phyloP scores from a whole-genome alignment of 176 grass and related monocot species.

The Oryza officinalis region DNA sequence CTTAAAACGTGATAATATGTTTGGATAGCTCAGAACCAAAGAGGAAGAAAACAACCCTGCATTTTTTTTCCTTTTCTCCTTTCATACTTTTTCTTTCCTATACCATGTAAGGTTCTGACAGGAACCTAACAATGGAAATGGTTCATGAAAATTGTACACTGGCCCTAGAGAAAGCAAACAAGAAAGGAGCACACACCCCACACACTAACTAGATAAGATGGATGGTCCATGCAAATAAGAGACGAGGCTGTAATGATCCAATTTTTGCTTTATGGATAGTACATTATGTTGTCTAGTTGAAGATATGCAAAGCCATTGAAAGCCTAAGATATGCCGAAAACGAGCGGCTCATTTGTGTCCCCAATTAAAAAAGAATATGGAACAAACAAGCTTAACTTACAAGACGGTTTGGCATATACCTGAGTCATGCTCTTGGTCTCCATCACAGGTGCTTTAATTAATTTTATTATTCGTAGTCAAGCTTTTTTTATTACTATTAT shows the following conservation, averaged over 20 bases:
- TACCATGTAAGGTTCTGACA: conserved; percentile 27
- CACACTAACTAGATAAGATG: conserved; percentile 24
- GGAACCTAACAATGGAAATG: conserved; percentile 33
- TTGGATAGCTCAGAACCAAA: conserved; percentile 13
- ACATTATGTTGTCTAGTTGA: conserved; percentile 31
- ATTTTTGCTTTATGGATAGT: conserved; percentile 28
- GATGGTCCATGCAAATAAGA: conserved; percentile 42
- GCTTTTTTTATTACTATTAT: neutral
- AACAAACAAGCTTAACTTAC: conserved; percentile 36
- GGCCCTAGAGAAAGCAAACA: conserved; percentile 32
- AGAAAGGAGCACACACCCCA: conserved; percentile 25
- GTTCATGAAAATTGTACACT: conserved; percentile 28
- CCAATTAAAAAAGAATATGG: conserved; percentile 19
- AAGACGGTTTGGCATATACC: conserved; percentile 26
- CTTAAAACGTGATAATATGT: conserved; percentile 25
- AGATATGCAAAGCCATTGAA: conserved; percentile 34
- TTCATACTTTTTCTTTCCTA: neutral
- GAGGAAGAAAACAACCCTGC: conserved; percentile 27
- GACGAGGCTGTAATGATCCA: conserved; percentile 18
- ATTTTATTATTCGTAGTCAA: neutral
- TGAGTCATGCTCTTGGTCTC: conserved; percentile 10
- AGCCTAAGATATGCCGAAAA: conserved; percentile 46
- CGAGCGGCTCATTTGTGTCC: conserved; percentile 25
- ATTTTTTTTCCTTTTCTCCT: neutral
- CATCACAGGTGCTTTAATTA: conserved; percentile 15